These are phyloP conservation scores for Ustilago bromivora DNA, from an alignment of 1,284 basidiomycete species.

Conservation along the genomic window DNA sequence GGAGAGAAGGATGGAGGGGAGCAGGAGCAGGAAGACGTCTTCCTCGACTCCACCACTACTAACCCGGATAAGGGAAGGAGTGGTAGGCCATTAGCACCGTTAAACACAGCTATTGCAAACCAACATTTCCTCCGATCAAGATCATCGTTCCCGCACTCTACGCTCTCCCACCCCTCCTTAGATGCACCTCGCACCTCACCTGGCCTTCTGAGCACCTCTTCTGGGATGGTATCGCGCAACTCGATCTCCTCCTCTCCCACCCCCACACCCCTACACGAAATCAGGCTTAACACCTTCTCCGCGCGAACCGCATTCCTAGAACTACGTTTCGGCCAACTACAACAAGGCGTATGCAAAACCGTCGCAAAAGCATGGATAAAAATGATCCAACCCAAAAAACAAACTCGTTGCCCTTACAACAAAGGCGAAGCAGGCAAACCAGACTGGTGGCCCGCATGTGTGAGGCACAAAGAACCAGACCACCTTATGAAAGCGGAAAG, in stretches of 20 bases:
- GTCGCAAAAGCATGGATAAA: slow-evolving; percentile 72
- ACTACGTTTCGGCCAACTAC: slow-evolving; percentile 70
- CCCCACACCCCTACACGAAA: slow-evolving; percentile 14
- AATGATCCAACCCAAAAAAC: slow-evolving; percentile 74
- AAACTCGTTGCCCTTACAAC: slow-evolving; percentile 73
- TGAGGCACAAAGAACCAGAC: slow-evolving; percentile 74
- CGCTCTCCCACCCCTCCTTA: background rate
- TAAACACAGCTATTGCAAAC: slow-evolving; percentile 53
- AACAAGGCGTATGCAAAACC: slow-evolving; percentile 73
- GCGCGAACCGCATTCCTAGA: slow-evolving; percentile 65
- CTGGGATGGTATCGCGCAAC: slow-evolving; percentile 14
- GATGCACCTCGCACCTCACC: slow-evolving; percentile 25
- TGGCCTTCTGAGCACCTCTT: slow-evolving; percentile 13
- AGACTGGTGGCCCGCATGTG: slow-evolving; percentile 73
- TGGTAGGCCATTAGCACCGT: slow-evolving; percentile 28
- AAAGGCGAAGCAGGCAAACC: slow-evolving; percentile 73
- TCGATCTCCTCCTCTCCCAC: slow-evolving; percentile 9
- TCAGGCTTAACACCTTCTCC: slow-evolving; percentile 36
- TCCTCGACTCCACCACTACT: background rate
- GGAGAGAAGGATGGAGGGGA: background rate
- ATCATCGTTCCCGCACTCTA: background rate
- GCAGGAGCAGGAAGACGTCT: slow-evolving; percentile 11
- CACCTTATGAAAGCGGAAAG: slow-evolving; percentile 72
- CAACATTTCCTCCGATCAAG: slow-evolving; percentile 33
- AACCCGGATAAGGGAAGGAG: background rate